Evolutionary conservation across 2,329 filamentous ascomycete genomes (phyloP), one percentile per base, ranked within the genome.

Genomic region (Diaporthe eres): DNA sequence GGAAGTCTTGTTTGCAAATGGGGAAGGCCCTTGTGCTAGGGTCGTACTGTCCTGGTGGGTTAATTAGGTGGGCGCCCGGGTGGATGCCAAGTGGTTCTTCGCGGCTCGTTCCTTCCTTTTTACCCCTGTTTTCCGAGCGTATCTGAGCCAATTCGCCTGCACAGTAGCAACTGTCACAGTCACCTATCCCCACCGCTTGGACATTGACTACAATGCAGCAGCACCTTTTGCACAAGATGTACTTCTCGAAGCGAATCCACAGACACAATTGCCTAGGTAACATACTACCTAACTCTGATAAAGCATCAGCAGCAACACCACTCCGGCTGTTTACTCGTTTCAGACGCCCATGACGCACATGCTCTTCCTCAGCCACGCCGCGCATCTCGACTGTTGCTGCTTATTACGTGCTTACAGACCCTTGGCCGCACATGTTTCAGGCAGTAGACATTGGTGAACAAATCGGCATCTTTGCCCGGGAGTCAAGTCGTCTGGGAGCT

Each of bases 1-100:
- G 22, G 53, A 71, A 71, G 53, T 44, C 57, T 9, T 71, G 53
- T 60, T 60, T 71, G 68, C 68, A 71, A 71, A 71, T 71, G 53
- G 68, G 37, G 68, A 72, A 70, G 63, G 42, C 44, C 44, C 31
- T 68, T 34, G 47, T 34, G 42, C 68, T 37, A 15, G 49, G 53
- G 31, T 34, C 42, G 58, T 63, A 28, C 39, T 63, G 58, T n/a
- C 25, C 39, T 25, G 25, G 61, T 34, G 61, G 42, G 61, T 65
- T 65, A 65, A 49, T 65, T 65, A 31, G 61, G 61, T 65, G 61
- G 58, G 60, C 60, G 31, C 57, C 57, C 34, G 22, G 22, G 57
- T 60, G 55, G 55, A 58, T 37, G 55, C 60, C 42, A 65, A 25
- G 42, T 49, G 61, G 61, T 49, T 49, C 42, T n/a, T 15, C 49